A percentile compares a stretch with the other conserved stretches of the same genome.
These are phyloP conservation scores for Eimeria necatrix DNA, from an alignment of 169 alveolate species.

Conservation along the genomic window DNA sequence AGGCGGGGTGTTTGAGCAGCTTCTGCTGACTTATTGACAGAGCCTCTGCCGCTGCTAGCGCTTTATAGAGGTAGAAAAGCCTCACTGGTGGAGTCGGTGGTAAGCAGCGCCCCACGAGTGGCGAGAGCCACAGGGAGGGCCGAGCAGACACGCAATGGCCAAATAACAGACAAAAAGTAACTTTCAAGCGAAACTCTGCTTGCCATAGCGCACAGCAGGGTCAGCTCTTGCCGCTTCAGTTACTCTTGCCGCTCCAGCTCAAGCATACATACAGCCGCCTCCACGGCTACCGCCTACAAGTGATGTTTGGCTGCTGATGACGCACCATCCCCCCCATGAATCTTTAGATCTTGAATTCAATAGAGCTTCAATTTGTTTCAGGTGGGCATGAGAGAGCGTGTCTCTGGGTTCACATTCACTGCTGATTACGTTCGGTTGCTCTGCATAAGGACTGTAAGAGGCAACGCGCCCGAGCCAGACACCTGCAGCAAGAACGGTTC, in stretches of 20 bases:
- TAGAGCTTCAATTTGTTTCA: not conserved
- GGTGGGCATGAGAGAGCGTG: conserved; percentile 21
- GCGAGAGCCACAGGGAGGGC: conserved; percentile 48
- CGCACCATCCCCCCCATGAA: conserved; percentile 34
- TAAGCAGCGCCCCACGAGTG: conserved; percentile 76
- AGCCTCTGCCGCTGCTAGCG: conserved; percentile 31
- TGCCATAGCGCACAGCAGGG: conserved; percentile 66
- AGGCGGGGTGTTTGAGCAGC: conserved; percentile 27
- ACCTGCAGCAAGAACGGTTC: not conserved
- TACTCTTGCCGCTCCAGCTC: conserved; percentile 68
- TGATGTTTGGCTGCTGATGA: conserved; percentile 59
- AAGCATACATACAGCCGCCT: conserved; percentile 72
- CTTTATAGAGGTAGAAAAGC: not conserved
- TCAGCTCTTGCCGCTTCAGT: conserved; percentile 66
- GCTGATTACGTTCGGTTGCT: conserved; percentile 4
- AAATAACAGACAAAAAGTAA: conserved; percentile 60
- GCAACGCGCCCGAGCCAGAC: conserved; percentile 28
- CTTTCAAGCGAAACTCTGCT: conserved; percentile 61
- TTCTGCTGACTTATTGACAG: conserved; percentile 7
- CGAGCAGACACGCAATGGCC: conserved; percentile 73
- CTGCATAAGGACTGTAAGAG: not conserved
- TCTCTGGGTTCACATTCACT: conserved; percentile 44
- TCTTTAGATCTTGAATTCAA: not conserved
- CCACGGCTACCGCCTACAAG: conserved; percentile 76
- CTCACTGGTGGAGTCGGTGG: conserved; percentile 70